Evolutionary conservation across 2,329 filamentous ascomycete genomes (phyloP).

Genomic region (Coniochaeta sp.): DNA sequence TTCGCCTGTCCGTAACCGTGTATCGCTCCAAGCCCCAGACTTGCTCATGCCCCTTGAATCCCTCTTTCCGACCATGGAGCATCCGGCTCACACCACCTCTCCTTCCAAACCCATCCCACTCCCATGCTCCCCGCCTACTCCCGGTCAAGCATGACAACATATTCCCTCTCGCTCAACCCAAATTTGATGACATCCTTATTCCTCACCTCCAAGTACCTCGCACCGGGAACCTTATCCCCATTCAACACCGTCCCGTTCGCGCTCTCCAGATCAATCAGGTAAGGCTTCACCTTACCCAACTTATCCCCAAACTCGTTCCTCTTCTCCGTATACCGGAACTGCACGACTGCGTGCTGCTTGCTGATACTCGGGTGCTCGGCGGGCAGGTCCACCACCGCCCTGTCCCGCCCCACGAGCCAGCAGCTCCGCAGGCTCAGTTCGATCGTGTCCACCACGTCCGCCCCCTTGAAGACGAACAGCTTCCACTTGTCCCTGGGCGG

Average conservation of each 20-base stretch:
- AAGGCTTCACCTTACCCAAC: slow-evolving; percentile 72
- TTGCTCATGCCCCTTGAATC: no score
- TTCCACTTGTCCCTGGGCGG: slow-evolving; percentile 74
- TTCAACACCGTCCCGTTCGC: slow-evolving; percentile 87
- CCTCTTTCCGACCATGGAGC: no score
- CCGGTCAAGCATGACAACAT: slow-evolving; percentile 75
- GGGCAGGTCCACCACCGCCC: slow-evolving; percentile 71
- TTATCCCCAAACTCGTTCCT: slow-evolving; percentile 83
- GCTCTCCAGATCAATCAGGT: slow-evolving; percentile 88
- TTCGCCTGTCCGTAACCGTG: no score
- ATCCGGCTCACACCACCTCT: no score
- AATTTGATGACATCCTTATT: slow-evolving; percentile 88
- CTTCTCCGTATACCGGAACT: slow-evolving; percentile 81
- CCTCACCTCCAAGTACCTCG: slow-evolving; percentile 77
- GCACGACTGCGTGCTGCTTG: slow-evolving; percentile 91
- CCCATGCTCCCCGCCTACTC: no score
- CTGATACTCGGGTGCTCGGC: slow-evolving; percentile 89
- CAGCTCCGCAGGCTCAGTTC: slow-evolving; percentile 71
- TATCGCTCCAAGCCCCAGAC: no score
- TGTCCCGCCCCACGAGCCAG: slow-evolving; percentile 84
- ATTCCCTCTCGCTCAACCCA: slow-evolving; percentile 83
- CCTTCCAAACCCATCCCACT: no score
- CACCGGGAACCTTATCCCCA: slow-evolving; percentile 62
- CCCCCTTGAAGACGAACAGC: slow-evolving; percentile 85
- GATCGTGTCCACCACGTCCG: slow-evolving; percentile 74